Base-by-base conservation (phyloP, 345 rosid species). In the Brassica juncea region DNA sequence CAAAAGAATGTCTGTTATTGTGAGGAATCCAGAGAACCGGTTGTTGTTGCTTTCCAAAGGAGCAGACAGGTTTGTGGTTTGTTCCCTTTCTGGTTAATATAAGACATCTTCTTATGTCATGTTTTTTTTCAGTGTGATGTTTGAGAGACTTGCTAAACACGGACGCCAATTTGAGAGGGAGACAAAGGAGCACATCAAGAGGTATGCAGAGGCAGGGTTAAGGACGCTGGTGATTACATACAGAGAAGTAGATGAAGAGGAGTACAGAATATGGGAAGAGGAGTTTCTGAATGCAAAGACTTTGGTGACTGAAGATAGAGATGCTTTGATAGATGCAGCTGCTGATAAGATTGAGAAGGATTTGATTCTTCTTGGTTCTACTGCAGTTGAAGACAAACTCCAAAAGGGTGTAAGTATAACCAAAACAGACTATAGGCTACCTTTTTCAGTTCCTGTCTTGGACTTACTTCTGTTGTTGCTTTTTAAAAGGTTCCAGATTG, bases 311-410 rank as follows among this genome's bases (percentile, higher is more conserved):
- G 85, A 85, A 39, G 84, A 90, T 57, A 79, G 90, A 78, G 95
- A 89, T 74, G 86, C 58, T 42, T 67, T 80, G 64, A 70, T 91
- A 71, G 92, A 87, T 64, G 71, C 75, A 16, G 71, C 87, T 61
- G 94, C 95, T 76, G 91, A 84, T 62, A 82, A 81, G 47, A 89
- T 94, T 47, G 99, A 94, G 77, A 84, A 75, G 76, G 87, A 90
- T 67, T 84, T 94, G 39, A 70, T 88, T 80, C 99, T 94, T 68
- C 93, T 94, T 75, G 99, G 99, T 55, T 94, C 95, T 55, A 92
- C 98, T 77, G 99, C 95, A 14, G 95, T 94, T 54, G 97, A 92
- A 84, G 99, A 94, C 83, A 94, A 89, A 84, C 88, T 94, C 32
- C 99, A 94, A 68, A 85, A 86, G 32, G 94, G 97, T 86, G 99